Evolutionary conservation across 148 eudicot species (phyloP).

Genomic region (Diospyros lotus): DNA sequence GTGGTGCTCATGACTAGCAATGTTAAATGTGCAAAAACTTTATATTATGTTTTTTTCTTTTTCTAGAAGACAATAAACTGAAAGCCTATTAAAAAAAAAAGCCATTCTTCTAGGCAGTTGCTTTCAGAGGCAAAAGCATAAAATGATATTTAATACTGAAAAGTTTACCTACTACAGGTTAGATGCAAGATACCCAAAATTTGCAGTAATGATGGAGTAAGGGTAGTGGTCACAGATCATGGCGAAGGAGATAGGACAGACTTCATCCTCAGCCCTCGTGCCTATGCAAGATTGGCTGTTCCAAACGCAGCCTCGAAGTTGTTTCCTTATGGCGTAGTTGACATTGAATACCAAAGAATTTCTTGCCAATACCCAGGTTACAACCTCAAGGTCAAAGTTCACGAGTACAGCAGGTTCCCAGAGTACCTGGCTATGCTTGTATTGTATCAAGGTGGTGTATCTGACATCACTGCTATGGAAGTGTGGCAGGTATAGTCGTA

Average conservation of each 20-base stretch:
- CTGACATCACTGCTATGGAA: not conserved
- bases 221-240: conserved; percentile 46
- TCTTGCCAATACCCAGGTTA: conserved; percentile 31
- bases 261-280: conserved; percentile 37
- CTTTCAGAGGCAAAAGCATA: no score
- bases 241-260: conserved; percentile 44
- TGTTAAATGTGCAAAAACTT: no score
- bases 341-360: conserved; percentile 37
- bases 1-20: no score
- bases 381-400: conserved; percentile 41
- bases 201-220: conserved; percentile 50
- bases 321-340: conserved; percentile 36
- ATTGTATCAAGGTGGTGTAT: not conserved
- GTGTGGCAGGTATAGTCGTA: not conserved
- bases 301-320: conserved; percentile 30
- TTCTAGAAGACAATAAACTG: no score
- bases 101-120: not conserved
- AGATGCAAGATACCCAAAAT: conserved; percentile 40
- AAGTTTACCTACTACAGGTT: conserved; percentile 19
- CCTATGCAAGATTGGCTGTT: conserved; percentile 37
- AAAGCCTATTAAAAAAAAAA: no score
- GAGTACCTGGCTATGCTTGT: conserved; percentile 14
- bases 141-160: no score
- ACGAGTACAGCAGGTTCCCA: conserved; percentile 40
- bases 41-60: no score